Conservation (phyloP, 345 rosid species). For the Trapa bicornis region DNA sequence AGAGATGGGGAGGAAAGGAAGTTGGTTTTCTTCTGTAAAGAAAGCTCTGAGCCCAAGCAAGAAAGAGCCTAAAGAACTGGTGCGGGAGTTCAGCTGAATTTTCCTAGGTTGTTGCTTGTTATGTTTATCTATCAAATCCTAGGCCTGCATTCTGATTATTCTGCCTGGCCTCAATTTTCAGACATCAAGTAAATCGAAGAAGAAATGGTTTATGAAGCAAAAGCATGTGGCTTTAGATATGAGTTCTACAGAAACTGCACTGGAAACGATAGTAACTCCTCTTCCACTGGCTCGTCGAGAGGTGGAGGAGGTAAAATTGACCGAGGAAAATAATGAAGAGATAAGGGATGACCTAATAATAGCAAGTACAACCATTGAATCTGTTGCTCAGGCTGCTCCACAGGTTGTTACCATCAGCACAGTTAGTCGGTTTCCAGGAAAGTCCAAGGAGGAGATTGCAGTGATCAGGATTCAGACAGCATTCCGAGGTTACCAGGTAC, state of each 20-base stretch:
- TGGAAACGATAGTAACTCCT: conserved; percentile 18
- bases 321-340: conserved; percentile 34
- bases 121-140: background rate
- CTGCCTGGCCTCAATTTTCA: conserved; percentile 6
- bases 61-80: conserved; percentile 38
- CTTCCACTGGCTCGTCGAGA: conserved; percentile 28
- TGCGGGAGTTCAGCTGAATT: conserved; percentile 4
- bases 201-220: conserved; percentile 37
- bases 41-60: conserved; percentile 56
- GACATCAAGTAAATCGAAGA: conserved; percentile 26
- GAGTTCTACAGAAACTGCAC: conserved; percentile 15
- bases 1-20: conserved; percentile 89
- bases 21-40: conserved; percentile 82
- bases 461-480: conserved; percentile 82
- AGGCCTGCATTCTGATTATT: background rate
- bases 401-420: conserved; percentile 25
- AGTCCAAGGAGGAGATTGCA: conserved; percentile 62
- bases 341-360: conserved; percentile 18
- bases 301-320: conserved; percentile 35
- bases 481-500: conserved; percentile 72
- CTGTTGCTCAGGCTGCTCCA: conserved; percentile 20
- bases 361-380: conserved; percentile 15
- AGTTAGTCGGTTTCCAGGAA: conserved; percentile 35
- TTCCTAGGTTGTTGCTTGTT: background rate
- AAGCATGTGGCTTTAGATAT: conserved; percentile 26